These are phyloP conservation scores for Candida pseudoviswanathii DNA, from an alignment of 1,139 yeast genomes.

Conservation along the genomic window DNA sequence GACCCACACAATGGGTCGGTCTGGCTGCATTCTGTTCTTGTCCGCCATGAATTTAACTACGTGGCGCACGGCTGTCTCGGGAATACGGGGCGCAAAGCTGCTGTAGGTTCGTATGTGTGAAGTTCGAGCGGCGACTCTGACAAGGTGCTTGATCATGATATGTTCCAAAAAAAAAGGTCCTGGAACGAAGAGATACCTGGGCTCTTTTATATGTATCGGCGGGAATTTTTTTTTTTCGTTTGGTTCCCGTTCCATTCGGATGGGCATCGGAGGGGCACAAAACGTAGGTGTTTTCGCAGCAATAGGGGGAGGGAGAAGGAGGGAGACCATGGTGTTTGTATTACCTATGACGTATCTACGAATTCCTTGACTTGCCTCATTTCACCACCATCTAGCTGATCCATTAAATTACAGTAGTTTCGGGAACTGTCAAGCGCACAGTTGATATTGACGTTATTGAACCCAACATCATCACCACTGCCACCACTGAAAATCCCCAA, in stretches of 20 bases:
- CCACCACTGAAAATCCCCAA: slow-evolving; percentile 4
- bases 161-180: too few relatives aligned
- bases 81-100: too few relatives aligned
- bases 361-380: not conserved
- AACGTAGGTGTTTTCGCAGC: not conserved
- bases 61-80: too few relatives aligned
- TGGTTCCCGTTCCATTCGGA: too few relatives aligned
- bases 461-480: slow-evolving; percentile 18
- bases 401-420: slow-evolving; percentile 25
- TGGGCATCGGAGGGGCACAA: too few relatives aligned
- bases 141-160: too few relatives aligned
- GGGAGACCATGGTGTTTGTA: not conserved
- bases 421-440: slow-evolving; percentile 35
- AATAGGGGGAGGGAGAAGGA: not conserved
- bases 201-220: too few relatives aligned
- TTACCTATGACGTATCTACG: not conserved
- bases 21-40: slow-evolving; percentile 1
- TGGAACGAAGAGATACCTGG: too few relatives aligned
- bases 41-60: not conserved
- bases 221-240: not conserved
- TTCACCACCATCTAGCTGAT: not conserved
- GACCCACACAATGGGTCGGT: slow-evolving; percentile 72
- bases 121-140: too few relatives aligned
- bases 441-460: slow-evolving; percentile 31
- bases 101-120: too few relatives aligned